Conservation (phyloP, 176 grass and related monocot genomes). For the Bonia amplexicaulis region DNA sequence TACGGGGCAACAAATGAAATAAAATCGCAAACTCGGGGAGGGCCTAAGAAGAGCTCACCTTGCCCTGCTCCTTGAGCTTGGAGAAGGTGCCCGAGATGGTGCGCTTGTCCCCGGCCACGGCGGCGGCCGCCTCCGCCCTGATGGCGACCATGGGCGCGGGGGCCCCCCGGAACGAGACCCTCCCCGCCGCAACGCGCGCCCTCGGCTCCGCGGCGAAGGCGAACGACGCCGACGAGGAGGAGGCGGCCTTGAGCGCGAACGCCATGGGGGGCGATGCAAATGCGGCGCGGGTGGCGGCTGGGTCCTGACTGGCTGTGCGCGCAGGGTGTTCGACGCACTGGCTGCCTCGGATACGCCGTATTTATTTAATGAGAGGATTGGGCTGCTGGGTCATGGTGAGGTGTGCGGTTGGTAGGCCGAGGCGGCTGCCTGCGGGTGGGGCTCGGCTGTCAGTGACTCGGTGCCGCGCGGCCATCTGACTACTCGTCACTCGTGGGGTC, state of each 20-base stretch:
- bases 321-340: not conserved
- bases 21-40: not conserved
- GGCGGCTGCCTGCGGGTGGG: not conserved
- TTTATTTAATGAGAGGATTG: not conserved
- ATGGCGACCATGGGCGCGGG: conserved; percentile 7
- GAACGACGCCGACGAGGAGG: conserved; percentile 6
- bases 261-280: conserved; percentile 23
- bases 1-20: not conserved
- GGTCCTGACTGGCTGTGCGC: not conserved
- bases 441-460: not conserved
- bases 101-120: conserved; percentile 24
- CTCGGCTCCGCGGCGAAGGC: conserved; percentile 1
- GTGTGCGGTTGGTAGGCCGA: conserved; percentile 27
- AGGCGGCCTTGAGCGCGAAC: conserved; percentile 43
- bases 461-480: not conserved
- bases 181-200: not conserved
- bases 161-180: conserved; percentile 12
- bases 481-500: too few species aligned
- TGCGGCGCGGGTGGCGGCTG: not conserved
- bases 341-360: not conserved
- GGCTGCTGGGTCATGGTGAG: too few species aligned
- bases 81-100: conserved; percentile 77
- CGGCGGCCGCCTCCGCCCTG: not conserved
- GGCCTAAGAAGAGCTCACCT: conserved; percentile 28
- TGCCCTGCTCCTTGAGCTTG: conserved; percentile 64